Evolutionary conservation across 164 flowering plant genomes (phyloP).

Genomic region (Echeveria elegans): DNA sequence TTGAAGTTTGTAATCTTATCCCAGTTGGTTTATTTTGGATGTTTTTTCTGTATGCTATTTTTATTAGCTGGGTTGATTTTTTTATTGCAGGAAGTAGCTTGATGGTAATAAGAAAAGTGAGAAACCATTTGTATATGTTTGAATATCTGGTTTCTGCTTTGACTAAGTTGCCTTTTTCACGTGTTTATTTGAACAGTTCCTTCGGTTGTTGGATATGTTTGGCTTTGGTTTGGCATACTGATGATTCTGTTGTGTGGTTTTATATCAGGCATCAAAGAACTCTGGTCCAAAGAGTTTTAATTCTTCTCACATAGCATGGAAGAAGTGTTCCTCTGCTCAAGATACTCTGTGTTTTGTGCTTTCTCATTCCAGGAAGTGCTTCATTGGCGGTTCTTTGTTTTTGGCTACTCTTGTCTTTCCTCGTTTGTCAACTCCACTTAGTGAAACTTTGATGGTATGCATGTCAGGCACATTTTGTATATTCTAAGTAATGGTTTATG

Average conservation of each 20-base stretch:
- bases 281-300: slow-evolving; percentile 22
- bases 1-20: not conserved
- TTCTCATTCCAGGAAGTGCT: slow-evolving; percentile 77
- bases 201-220: too few species aligned
- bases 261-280: slow-evolving; percentile 42
- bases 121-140: too few species aligned
- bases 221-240: too few species aligned
- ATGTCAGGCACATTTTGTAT: not conserved
- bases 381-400: slow-evolving; percentile 70
- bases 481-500: too few species aligned
- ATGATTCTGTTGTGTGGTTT: too few species aligned
- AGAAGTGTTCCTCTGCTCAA: slow-evolving; percentile 52
- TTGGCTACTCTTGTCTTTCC: slow-evolving; percentile 62
- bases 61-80: too few species aligned
- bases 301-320: slow-evolving; percentile 62
- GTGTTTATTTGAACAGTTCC: too few species aligned
- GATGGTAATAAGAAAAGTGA: too few species aligned
- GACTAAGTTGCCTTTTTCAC: too few species aligned
- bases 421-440: slow-evolving; percentile 98
- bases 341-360: slow-evolving; percentile 36
- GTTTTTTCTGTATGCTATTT: not conserved
- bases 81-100: too few species aligned
- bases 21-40: too few species aligned
- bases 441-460: slow-evolving; percentile 61
- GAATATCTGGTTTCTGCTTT: too few species aligned